Evolutionary conservation across 163 green algal species (phyloP), one percentile per base, ranked within the genome.

Genomic region (Volvox carteri): DNA sequence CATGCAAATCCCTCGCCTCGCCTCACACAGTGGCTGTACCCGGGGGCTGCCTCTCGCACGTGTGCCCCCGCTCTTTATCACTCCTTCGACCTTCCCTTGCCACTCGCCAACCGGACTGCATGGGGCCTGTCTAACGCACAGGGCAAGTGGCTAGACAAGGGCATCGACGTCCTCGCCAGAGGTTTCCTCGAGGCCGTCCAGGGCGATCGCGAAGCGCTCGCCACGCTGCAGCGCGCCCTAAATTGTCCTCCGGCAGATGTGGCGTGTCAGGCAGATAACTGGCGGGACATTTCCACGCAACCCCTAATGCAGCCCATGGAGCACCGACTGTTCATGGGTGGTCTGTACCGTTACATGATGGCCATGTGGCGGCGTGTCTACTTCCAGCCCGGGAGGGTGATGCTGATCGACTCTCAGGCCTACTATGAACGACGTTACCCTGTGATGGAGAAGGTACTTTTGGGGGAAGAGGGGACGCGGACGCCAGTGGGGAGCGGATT

Each of bases 321-420:
- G 8, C 25, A 65, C 54, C 25, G 28, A 12, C 44, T 65, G 25
- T 81, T 65, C 73, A 14, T 41, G 12, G 33, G 42, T 46, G 73
- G 73, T 1, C 3, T 81, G 73, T 81, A 81, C 33, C 23, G 44
- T 3, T 81, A 81, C 73, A 28, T 44, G 42, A 16, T 85, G 4
- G 76, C 76, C 8, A 33, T 37, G 0, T 85, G 76, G 76, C 52
- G 76, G 33, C 37, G 19, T 21, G 52, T 73, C 33, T 85, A 85
- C 76, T 73, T 85, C 76, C 30, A 39, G 52, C 35, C 52, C 5
- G 52, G 56, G 3, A 16, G 52, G 12, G 33, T 73, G 33, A 33
- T 85, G 33, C 6, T 81, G 1, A 65, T 81, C 25, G 73, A 81
- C 44, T 81, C 73, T 1, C 73, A 81, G 44, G 11, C 44, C 4